Evolutionary conservation across 1,284 basidiomycete genomes (phyloP).

Genomic region (Fomitopsis betulina): DNA sequence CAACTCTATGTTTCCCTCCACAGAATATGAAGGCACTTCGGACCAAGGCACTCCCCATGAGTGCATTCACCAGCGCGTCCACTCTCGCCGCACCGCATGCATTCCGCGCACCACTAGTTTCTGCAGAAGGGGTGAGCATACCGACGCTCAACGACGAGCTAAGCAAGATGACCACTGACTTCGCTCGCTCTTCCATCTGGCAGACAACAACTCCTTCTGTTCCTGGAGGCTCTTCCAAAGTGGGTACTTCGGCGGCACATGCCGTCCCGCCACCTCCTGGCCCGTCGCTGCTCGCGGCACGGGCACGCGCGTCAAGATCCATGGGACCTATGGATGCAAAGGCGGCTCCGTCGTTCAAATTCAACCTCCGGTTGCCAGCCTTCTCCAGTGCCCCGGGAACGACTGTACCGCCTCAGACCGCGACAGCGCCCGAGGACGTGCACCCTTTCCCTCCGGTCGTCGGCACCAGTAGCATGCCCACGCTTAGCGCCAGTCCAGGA

Average conservation of each 20-base stretch:
- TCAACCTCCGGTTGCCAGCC: background rate
- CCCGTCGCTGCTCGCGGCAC: constrained; percentile 4
- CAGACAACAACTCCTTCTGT: background rate
- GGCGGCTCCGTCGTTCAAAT: background rate
- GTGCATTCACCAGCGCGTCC: constrained; percentile 58
- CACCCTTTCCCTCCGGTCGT: constrained; percentile 8
- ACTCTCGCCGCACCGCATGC: constrained; percentile 30
- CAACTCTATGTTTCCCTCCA: constrained; percentile 6
- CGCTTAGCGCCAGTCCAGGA: constrained; percentile 13
- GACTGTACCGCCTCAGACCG: background rate
- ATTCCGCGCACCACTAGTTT: constrained; percentile 1
- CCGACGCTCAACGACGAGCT: constrained; percentile 2
- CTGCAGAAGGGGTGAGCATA: constrained; percentile 5
- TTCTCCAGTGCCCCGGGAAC: background rate
- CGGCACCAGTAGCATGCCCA: constrained; percentile 16
- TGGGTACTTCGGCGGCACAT: background rate
- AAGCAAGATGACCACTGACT: background rate
- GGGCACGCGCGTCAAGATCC: background rate
- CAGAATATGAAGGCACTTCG: constrained; percentile 37
- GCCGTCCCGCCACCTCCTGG: background rate
- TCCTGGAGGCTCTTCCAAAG: background rate
- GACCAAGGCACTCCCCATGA: constrained; percentile 56
- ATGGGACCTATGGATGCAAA: background rate
- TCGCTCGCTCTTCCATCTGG: constrained; percentile 3
- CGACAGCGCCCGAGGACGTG: background rate